Evolutionary conservation across 1,284 basidiomycete species (phyloP), one percentile per base, ranked within the genome.

Genomic region (Cryptococcus sp.): DNA sequence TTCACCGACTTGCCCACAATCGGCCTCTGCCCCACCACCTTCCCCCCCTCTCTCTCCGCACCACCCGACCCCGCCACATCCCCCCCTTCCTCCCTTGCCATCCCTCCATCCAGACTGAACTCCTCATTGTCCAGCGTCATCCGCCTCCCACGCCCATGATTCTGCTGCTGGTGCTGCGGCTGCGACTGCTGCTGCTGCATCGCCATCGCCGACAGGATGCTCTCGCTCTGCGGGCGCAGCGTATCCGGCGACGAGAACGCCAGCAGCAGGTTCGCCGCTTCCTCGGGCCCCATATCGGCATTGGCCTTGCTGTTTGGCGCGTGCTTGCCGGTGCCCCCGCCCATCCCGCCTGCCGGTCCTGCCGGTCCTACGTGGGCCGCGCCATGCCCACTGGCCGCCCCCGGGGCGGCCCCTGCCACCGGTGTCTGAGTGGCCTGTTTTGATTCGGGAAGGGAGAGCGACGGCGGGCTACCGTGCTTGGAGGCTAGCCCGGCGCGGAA

Each of bases 181-280:
- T n/a, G n/a, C n/a, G n/a, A n/a, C n/a, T n/a, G n/a, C n/a, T n/a
- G n/a, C n/a, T n/a, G n/a, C n/a, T n/a, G n/a, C n/a, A n/a, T n/a
- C n/a, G n/a, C n/a, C n/a, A 46, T 18, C n/a, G 45, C 49, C 28
- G 45, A 15, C 24, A 24, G 65, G 55, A 55, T 46, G 12, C 61
- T 61, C 12, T 35, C 46, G 18, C 37, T 49, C 38, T 52, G 53
- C 23, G 70, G 72, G 16, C 69, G 59, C 28, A 75, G 52, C 0
- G 67, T 69, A 52, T 76, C 74, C 24, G 74, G 74, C 4, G 70
- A 73, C 8, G 61, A 65, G 53, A 76, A 72, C 5, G 74, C 72
- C 24, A 76, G 60, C 0, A 76, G 56, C 1, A 76, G 54, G 54
- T 72, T 73, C 9, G 74, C 74, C 3, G 72, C 74, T 58, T 75